A percentile compares a stretch with the other conserved stretches of the same genome.
phyloP scores from a whole-genome alignment of 2,329 filamentous ascomycete genomes.

The Aspergillus ochraceus region DNA sequence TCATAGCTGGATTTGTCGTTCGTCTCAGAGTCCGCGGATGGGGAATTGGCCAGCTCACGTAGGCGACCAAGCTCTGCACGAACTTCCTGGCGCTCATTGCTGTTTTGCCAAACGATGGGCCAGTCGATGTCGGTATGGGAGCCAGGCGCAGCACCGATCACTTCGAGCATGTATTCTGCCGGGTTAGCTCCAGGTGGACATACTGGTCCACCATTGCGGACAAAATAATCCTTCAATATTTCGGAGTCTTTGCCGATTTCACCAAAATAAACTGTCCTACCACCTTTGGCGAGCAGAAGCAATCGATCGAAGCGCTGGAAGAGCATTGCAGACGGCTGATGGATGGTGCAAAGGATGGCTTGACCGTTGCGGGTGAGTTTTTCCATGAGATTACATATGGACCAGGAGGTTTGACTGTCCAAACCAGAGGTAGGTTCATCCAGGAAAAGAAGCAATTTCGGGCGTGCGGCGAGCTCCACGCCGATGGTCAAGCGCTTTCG shows the following conservation, averaged over 20 bases:
- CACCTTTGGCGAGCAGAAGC: slow-evolving; percentile 61
- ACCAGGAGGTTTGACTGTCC: slow-evolving; percentile 87
- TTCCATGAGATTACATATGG: slow-evolving; percentile 78
- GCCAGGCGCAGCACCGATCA: slow-evolving; percentile 57
- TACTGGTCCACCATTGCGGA: slow-evolving; percentile 54
- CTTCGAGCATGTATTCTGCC: slow-evolving; percentile 67
- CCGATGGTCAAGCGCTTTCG: slow-evolving; percentile 79
- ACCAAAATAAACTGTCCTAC: slow-evolving; percentile 66
- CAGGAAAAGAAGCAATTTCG: slow-evolving; percentile 79
- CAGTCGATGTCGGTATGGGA: slow-evolving; percentile 53
- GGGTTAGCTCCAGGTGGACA: slow-evolving; percentile 65
- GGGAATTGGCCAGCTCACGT: slow-evolving; percentile 46
- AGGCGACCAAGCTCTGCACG: slow-evolving; percentile 49
- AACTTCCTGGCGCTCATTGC: slow-evolving; percentile 54
- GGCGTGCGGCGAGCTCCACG: slow-evolving; percentile 89
- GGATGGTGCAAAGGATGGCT: slow-evolving; percentile 88
- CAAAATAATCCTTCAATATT: slow-evolving; percentile 62
- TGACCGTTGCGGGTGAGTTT: slow-evolving; percentile 84
- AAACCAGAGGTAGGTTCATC: slow-evolving; percentile 91
- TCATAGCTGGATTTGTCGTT: slow-evolving; percentile 45
- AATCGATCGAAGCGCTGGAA: slow-evolving; percentile 76
- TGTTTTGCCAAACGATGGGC: slow-evolving; percentile 57
- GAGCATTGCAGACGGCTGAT: slow-evolving; percentile 86
- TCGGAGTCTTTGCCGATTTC: slow-evolving; percentile 59
- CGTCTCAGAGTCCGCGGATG: slow-evolving; percentile 40